Base-by-base conservation (phyloP, 2,329 filamentous ascomycete genomes). In the Diaporthe aspalathi region DNA sequence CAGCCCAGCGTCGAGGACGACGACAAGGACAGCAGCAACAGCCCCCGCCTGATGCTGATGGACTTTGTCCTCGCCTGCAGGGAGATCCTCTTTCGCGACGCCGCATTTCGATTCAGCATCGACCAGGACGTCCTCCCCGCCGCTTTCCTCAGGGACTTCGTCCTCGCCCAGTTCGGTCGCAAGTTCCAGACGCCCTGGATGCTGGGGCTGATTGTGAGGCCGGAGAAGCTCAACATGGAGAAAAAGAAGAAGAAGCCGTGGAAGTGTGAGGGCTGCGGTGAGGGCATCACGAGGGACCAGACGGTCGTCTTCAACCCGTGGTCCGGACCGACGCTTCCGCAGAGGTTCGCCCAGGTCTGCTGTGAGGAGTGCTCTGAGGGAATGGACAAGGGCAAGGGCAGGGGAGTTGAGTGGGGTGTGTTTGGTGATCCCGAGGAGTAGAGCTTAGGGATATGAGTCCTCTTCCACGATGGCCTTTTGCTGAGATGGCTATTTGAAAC, bases 41-140 rank as follows among this genome's bases (percentile, higher is more conserved):
- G 29, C 2, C 70, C 70, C 1, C 47, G 11, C 2, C 12, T 16
- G n/a, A 70, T 72, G 60, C 60, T 72, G 14, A 20, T 69, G 12
- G 70, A 72, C 60, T 72, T 72, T 16, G 43, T 62, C 45, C 49
- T 70, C 7, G 70, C 47, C 0, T 60, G 50, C 2, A 38, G 56
- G 7, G 67, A 70, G 0, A 38, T 72, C 43, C 52, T 72, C 8
- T 17, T 72, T 7, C 52, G 52, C 17, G 60, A 72, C 7, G 9
- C 67, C 0, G 6, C 1, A 17, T n/a, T 72, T 0, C 56, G 68
- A 3, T n/a, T 35, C 5, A 14, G 32, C 17, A 63, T 70, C 16
- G 7, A 17, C n/a, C 20, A 43, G 5, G 60, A 54, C 32, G 14
- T 45, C 5, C 43, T 70, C 3, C 60, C 60, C 20, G 7, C 9